phyloP scores from a whole-genome alignment of 1,284 basidiomycete species.

The Exobasidium cylindrosporum region DNA sequence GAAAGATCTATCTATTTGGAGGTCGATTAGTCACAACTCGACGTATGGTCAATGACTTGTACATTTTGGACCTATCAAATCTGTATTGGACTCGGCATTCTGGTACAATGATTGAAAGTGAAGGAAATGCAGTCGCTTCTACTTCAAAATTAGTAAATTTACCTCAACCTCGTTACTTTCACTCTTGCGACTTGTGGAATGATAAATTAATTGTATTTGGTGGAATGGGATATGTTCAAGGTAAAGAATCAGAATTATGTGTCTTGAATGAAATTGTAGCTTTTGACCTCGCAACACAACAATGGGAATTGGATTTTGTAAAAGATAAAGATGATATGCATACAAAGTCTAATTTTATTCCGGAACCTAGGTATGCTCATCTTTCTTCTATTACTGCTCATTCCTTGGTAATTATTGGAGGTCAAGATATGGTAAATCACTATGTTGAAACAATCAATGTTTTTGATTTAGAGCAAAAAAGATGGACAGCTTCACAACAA shows the following conservation, averaged over 20 bases:
- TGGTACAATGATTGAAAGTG: neutral
- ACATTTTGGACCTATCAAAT: slow-evolving; percentile 36
- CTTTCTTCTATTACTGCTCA: slow-evolving; percentile 39
- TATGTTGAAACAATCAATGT: slow-evolving; percentile 55
- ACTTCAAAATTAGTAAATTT: slow-evolving; percentile 9
- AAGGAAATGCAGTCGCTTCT: slow-evolving; percentile 1
- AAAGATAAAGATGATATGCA: slow-evolving; percentile 2
- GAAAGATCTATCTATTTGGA: slow-evolving; percentile 42
- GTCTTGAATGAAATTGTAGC: slow-evolving; percentile 45
- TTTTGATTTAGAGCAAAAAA: slow-evolving; percentile 56
- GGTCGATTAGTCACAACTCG: slow-evolving; percentile 47
- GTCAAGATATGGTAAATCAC: slow-evolving; percentile 69
- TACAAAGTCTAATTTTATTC: slow-evolving; percentile 12
- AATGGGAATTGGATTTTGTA: slow-evolving; percentile 37
- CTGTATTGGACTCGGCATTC: slow-evolving; percentile 32
- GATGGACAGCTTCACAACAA: slow-evolving; percentile 31
- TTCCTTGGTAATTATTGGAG: slow-evolving; percentile 81
- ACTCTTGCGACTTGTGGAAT: slow-evolving; percentile 46
- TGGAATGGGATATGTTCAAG: slow-evolving; percentile 43
- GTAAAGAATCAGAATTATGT: slow-evolving; percentile 21
- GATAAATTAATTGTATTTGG: slow-evolving; percentile 46
- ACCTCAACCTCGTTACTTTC: slow-evolving; percentile 48
- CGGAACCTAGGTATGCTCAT: slow-evolving; percentile 44
- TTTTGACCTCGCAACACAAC: slow-evolving; percentile 36
- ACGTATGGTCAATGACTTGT: slow-evolving; percentile 44